Evolutionary conservation across 176 grass and related monocot genomes (phyloP).

Genomic region (Rhynchospora breviuscula): DNA sequence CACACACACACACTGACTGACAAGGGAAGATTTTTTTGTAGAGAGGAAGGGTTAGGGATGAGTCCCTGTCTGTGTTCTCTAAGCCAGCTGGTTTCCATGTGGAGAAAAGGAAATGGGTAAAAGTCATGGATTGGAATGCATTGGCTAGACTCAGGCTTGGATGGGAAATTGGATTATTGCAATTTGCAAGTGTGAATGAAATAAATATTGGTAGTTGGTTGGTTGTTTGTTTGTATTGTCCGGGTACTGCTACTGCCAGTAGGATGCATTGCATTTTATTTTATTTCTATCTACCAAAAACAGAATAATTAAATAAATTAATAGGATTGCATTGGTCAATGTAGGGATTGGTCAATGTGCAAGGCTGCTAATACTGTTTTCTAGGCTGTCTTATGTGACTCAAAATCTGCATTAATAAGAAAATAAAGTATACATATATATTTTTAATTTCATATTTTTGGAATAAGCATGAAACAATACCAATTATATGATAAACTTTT

Average conservation of each 20-base stretch:
- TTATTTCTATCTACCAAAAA: not conserved
- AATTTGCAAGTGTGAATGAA: slow-evolving; percentile 9
- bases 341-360: not conserved
- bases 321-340: not conserved
- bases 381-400: not conserved
- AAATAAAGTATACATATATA: not conserved
- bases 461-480: not conserved
- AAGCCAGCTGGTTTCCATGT: slow-evolving; percentile 20
- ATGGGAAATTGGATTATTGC: not conserved
- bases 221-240: not conserved
- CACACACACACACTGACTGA: not conserved
- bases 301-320: not conserved
- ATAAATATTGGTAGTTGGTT: slow-evolving; percentile 9
- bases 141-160: not conserved
- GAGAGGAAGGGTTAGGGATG: not conserved
- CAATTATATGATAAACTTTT: too few relatives aligned
- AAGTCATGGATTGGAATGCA: not conserved
- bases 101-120: slow-evolving; percentile 1
- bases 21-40: not conserved
- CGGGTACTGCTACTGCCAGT: not conserved
- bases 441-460: not conserved
- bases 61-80: not conserved
- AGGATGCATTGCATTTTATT: not conserved
- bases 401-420: not conserved
- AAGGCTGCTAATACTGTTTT: not conserved